A percentile compares a stretch with the other conserved stretches of the same genome.
phyloP scores from a whole-genome alignment of 129 eudicot species.

The Artemisia annua region DNA sequence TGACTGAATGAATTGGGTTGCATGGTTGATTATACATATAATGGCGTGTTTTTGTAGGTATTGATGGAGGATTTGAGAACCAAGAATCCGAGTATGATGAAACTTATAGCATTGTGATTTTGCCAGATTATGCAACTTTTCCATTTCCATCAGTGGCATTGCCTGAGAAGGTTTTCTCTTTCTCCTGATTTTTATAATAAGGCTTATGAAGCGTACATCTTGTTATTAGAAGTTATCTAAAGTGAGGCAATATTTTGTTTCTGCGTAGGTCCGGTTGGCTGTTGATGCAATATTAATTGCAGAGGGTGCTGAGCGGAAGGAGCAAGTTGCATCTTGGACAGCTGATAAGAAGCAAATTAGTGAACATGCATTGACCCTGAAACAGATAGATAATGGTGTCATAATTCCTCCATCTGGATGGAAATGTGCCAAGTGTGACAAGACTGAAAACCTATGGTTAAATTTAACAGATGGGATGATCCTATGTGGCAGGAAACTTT shows the following conservation, averaged over 20 bases:
- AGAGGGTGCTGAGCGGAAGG: conserved; percentile 92
- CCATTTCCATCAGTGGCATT: conserved; percentile 87
- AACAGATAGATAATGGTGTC: conserved; percentile 76
- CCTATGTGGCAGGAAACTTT: conserved; percentile 81
- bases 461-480: conserved; percentile 92
- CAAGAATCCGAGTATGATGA: conserved; percentile 77
- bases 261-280: conserved; percentile 76
- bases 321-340: conserved; percentile 90
- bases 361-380: conserved; percentile 66
- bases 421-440: conserved; percentile 90
- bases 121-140: conserved; percentile 66
- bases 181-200: background rate
- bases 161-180: conserved; percentile 61
- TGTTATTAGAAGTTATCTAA: conserved; percentile 3
- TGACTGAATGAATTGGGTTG: background rate
- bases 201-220: background rate
- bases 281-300: conserved; percentile 80
- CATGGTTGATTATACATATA: conserved; percentile 1
- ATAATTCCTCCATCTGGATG: conserved; percentile 84
- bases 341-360: conserved; percentile 80
- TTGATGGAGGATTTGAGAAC: conserved; percentile 88
- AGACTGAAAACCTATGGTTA: conserved; percentile 92
- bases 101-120: conserved; percentile 56
- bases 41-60: conserved; percentile 45
- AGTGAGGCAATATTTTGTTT: conserved; percentile 6